Percentiles rank a stretch among this genome's conserved stretches.
phyloP scores from a whole-genome alignment of 2,329 filamentous ascomycete genomes.

The Colletotrichum melonis region DNA sequence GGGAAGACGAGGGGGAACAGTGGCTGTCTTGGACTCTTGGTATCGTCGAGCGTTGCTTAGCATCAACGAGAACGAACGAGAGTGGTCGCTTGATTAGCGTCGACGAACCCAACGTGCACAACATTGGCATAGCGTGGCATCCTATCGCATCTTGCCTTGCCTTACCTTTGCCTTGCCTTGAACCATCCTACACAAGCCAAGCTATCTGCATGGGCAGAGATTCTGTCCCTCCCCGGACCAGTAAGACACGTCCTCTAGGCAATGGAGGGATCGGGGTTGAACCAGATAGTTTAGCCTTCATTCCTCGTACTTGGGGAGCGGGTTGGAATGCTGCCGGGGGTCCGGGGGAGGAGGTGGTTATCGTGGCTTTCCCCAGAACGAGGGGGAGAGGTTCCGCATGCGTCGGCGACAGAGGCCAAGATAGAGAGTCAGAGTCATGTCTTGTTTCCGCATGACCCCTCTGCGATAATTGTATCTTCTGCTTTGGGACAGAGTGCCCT shows the following conservation, averaged over 20 bases:
- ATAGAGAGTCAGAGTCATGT: not conserved
- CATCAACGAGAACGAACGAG: not conserved
- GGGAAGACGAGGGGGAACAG: not conserved
- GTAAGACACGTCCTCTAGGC: not conserved
- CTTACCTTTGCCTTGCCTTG: not conserved
- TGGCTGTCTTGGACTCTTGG: not conserved
- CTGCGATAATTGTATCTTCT: not conserved
- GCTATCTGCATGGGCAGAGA: slow-evolving; percentile 3
- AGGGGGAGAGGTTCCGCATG: slow-evolving; percentile 1
- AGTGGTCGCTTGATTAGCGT: not conserved
- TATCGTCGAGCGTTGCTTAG: not conserved
- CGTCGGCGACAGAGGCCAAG: not conserved
- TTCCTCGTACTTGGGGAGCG: not conserved
- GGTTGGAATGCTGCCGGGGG: slow-evolving; percentile 12
- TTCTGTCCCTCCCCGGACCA: slow-evolving; percentile 1
- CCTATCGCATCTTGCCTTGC: slow-evolving; percentile 3
- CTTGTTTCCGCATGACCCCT: not conserved
- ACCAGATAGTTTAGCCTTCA: not conserved
- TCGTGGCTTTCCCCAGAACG: slow-evolving; percentile 17
- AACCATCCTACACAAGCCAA: not conserved
- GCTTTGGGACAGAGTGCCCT: not conserved
- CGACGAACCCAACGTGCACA: not conserved
- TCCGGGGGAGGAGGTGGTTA: not conserved
- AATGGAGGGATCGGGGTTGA: not conserved
- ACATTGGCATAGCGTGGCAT: not conserved